Conservation (phyloP, 768 basidiomycete genomes). For the Lactarius akahatsu region DNA sequence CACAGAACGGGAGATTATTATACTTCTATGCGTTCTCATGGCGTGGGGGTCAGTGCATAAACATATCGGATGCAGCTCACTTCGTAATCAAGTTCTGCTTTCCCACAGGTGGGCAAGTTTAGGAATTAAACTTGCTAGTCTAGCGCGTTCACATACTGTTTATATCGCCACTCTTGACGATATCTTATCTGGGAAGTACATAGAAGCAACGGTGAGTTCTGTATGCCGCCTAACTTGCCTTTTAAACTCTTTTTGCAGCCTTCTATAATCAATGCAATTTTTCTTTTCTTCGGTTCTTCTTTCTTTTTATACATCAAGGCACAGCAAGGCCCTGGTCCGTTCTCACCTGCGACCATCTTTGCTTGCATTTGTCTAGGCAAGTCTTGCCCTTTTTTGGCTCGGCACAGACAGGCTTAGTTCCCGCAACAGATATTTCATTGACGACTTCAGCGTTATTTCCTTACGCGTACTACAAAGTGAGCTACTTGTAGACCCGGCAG, state of each 20-base stretch:
- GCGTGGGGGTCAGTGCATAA: slow-evolving; percentile 54
- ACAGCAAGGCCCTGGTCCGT: slow-evolving; percentile 61
- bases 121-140: slow-evolving; percentile 59
- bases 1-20: slow-evolving; percentile 60
- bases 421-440: slow-evolving; percentile 52
- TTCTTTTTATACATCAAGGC: slow-evolving; percentile 61
- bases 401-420: slow-evolving; percentile 9
- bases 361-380: slow-evolving; percentile 60
- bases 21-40: slow-evolving; percentile 47
- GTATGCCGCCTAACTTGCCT: slow-evolving; percentile 33
- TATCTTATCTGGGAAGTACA: slow-evolving; percentile 52
- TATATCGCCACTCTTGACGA: slow-evolving; percentile 40
- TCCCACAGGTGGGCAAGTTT: slow-evolving; percentile 60
- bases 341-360: slow-evolving; percentile 54
- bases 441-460: slow-evolving; percentile 62
- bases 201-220: slow-evolving; percentile 47
- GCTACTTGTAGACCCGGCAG: slow-evolving; percentile 21
- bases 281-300: slow-evolving; percentile 59
- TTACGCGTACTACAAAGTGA: slow-evolving; percentile 57
- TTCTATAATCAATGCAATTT: slow-evolving; percentile 56
- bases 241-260: slow-evolving; percentile 42
- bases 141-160: slow-evolving; percentile 49
- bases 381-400: slow-evolving; percentile 20
- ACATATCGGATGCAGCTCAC: slow-evolving; percentile 31
- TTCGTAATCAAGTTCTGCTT: background rate